Evolutionary conservation across 192 early-diverging fungal species (phyloP).

Genomic region (Umbelopsis isabellina): DNA sequence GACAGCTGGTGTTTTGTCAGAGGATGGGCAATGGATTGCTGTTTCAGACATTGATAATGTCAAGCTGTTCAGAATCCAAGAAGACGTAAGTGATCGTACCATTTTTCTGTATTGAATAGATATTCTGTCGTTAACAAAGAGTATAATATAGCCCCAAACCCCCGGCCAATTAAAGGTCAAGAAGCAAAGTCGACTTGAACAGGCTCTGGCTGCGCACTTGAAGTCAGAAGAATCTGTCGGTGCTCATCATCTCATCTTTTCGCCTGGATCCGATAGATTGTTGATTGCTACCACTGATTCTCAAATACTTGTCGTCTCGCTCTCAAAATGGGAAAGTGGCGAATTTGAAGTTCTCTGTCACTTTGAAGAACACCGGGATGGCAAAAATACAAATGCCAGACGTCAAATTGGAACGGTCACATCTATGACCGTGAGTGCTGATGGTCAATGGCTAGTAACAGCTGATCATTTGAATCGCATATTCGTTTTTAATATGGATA

Average conservation of each 20-base stretch:
- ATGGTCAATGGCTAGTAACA: slow-evolving; percentile 82
- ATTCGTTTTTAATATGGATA: slow-evolving; percentile 75
- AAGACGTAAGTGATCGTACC: slow-evolving; percentile 45
- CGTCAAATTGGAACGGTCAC: slow-evolving; percentile 61
- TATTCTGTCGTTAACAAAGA: not conserved
- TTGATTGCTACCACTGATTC: slow-evolving; percentile 79
- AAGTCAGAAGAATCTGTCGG: slow-evolving; percentile 47
- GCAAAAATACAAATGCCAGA: slow-evolving; percentile 45
- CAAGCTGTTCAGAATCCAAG: slow-evolving; percentile 63
- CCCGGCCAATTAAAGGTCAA: slow-evolving; percentile 48
- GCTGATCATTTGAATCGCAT: slow-evolving; percentile 77
- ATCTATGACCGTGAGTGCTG: slow-evolving; percentile 73
- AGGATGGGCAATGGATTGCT: slow-evolving; percentile 83
- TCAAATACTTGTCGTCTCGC: slow-evolving; percentile 74
- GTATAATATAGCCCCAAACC: not conserved
- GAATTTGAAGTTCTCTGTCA: slow-evolving; percentile 61
- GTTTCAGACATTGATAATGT: slow-evolving; percentile 76
- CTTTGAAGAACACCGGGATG: slow-evolving; percentile 71
- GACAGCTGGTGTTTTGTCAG: slow-evolving; percentile 73
- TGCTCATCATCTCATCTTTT: slow-evolving; percentile 76
- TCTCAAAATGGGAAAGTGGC: slow-evolving; percentile 64
- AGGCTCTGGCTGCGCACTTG: slow-evolving; percentile 26
- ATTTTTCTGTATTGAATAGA: not conserved
- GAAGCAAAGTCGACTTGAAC: slow-evolving; percentile 50
- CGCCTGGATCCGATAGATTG: slow-evolving; percentile 74